Conservation (phyloP, 768 basidiomycete genomes). For the Leccinum uliginosum region DNA sequence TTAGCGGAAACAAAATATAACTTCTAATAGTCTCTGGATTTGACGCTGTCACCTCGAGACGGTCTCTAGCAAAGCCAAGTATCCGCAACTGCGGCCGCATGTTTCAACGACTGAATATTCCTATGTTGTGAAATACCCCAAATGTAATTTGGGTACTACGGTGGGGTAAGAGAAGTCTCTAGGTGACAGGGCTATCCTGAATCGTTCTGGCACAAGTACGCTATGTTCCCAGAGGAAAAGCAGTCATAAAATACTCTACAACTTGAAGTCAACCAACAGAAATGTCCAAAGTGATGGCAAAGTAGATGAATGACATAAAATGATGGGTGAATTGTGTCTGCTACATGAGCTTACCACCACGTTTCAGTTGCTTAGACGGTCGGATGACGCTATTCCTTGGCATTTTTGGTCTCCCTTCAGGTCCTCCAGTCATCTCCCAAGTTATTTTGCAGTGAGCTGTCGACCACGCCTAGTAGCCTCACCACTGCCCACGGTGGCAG, state of each 20-base stretch:
- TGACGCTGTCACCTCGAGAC: no score
- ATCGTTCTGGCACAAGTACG: no score
- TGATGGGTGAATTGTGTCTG: no score
- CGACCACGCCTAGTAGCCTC: neutral
- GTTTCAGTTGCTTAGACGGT: neutral
- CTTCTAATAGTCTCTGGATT: no score
- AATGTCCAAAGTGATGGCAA: neutral
- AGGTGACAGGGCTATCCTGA: no score
- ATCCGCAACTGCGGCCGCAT: neutral
- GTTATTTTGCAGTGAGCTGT: slow-evolving; percentile 3
- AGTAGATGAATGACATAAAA: neutral
- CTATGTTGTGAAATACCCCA: neutral
- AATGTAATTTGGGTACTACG: no score
- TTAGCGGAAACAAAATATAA: no score
- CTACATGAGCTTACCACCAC: no score
- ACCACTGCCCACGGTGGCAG: no score
- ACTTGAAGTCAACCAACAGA: neutral
- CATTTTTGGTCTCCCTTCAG: neutral
- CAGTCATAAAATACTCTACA: neutral
- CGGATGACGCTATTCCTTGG: neutral
- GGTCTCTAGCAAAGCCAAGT: neutral
- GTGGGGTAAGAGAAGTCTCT: neutral
- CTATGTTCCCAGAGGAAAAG: neutral
- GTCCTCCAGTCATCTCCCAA: neutral
- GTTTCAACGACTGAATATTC: neutral